A percentile compares a stretch with the other conserved stretches of the same genome.
phyloP scores from a whole-genome alignment of 331 rosid species.

The Ulmus americana region DNA sequence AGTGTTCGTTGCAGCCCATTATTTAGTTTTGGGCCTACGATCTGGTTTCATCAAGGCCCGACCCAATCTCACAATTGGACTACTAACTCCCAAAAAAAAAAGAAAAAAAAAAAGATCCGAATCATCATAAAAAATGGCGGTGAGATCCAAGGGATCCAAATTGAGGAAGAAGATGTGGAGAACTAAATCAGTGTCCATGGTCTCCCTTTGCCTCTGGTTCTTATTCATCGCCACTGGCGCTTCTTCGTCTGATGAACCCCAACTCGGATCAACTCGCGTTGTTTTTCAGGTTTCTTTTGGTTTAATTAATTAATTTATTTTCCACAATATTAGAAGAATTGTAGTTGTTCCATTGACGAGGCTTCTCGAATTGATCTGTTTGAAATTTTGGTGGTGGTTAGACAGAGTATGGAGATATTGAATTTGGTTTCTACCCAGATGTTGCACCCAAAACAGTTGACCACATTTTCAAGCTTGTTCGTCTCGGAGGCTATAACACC shows the following conservation, averaged over 20 bases:
- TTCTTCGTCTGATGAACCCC: constrained; percentile 35
- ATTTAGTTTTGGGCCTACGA: too few species aligned
- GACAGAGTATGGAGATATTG: constrained; percentile 95
- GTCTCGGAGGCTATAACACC: constrained; percentile 85
- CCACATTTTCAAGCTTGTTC: constrained; percentile 85
- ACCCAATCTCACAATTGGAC: background rate
- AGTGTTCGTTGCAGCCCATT: too few species aligned
- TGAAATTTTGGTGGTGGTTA: constrained; percentile 17
- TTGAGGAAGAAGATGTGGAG: constrained; percentile 18
- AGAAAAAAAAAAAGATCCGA: background rate
- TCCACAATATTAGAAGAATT: background rate
- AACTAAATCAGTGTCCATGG: constrained; percentile 11
- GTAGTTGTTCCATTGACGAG: background rate
- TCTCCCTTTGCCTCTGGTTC: constrained; percentile 28
- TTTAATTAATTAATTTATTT: background rate
- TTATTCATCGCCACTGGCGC: constrained; percentile 17
- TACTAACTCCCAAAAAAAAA: background rate
- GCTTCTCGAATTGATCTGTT: background rate
- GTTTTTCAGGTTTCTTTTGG: constrained; percentile 61
- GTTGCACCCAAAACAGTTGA: constrained; percentile 92
- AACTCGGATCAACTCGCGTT: constrained; percentile 68
- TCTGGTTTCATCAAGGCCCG: background rate
- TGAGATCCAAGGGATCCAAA: constrained; percentile 1
- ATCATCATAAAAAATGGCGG: background rate
- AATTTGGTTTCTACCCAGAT: constrained; percentile 81